Conservation (phyloP, 306 rosid genomes). For the Fragaria nilgerrensis region DNA sequence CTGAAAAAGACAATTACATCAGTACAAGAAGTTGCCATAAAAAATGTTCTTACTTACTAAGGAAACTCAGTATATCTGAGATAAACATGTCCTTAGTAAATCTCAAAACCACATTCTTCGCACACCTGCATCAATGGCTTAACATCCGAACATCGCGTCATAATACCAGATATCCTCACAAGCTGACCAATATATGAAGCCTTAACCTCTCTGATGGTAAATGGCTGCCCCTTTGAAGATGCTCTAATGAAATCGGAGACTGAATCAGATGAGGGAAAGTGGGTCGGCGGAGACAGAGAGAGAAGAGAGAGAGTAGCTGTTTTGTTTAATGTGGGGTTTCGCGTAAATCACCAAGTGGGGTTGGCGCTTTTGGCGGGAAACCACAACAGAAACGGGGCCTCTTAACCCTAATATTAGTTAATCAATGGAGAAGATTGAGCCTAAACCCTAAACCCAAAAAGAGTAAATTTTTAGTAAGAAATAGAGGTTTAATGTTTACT, state of each 20-base stretch:
- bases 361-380: slow-evolving; percentile 69
- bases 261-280: not conserved
- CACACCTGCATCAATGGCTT: slow-evolving; percentile 97
- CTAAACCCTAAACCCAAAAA: too few relatives aligned
- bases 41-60: not conserved
- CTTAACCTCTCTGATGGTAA: slow-evolving; percentile 91
- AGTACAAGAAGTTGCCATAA: not conserved
- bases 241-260: slow-evolving; percentile 35
- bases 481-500: too few relatives aligned
- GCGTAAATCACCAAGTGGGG: too few relatives aligned
- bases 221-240: slow-evolving; percentile 81
- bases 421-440: too few relatives aligned
- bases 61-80: not conserved
- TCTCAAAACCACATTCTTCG: slow-evolving; percentile 97
- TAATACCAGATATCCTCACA: slow-evolving; percentile 88
- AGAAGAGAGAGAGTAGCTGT: not conserved
- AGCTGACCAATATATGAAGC: slow-evolving; percentile 96
- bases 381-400: too few relatives aligned
- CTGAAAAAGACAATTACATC: not conserved
- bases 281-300: slow-evolving; percentile 12
- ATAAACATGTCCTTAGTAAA: slow-evolving; percentile 38
- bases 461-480: too few relatives aligned
- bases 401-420: too few relatives aligned
- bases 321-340: not conserved
- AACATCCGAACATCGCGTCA: slow-evolving; percentile 92